Conservation (phyloP, 305 asterid species). For the Fraxinus velutina region DNA sequence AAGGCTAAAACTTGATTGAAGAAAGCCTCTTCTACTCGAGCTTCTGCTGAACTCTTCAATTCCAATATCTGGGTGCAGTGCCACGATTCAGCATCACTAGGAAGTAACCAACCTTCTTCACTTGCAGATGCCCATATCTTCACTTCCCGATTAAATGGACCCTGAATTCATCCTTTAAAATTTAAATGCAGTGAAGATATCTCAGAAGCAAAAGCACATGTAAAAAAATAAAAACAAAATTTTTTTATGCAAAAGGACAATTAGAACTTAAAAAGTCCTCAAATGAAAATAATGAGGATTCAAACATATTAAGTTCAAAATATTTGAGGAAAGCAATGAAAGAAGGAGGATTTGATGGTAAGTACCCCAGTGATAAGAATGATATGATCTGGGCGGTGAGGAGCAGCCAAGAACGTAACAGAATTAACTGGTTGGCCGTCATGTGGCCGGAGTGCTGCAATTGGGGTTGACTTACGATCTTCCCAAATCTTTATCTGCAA, state of each 20-base stretch:
- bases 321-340: background rate
- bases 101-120: constrained; percentile 99
- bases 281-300: background rate
- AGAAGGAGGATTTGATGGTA: background rate
- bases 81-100: constrained; percentile 92
- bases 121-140: constrained; percentile 86
- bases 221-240: constrained; percentile 6
- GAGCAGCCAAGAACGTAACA: constrained; percentile 77
- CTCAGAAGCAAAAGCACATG: background rate
- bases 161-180: background rate
- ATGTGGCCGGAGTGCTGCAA: constrained; percentile 82
- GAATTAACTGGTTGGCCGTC: constrained; percentile 88
- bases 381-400: constrained; percentile 82
- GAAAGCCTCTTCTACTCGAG: constrained; percentile 67
- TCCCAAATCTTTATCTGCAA: constrained; percentile 91
- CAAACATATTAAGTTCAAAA: background rate
- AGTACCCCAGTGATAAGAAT: constrained; percentile 87
- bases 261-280: background rate
- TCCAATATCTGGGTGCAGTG: constrained; percentile 76
- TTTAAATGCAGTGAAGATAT: background rate
- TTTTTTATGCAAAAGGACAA: background rate
- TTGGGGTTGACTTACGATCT: constrained; percentile 69
- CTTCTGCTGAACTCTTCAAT: constrained; percentile 66
- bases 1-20: constrained; percentile 92
- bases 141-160: constrained; percentile 71